Evolutionary conservation across 75 land plant species (phyloP).

Genomic region (Ceratopteris richardii): DNA sequence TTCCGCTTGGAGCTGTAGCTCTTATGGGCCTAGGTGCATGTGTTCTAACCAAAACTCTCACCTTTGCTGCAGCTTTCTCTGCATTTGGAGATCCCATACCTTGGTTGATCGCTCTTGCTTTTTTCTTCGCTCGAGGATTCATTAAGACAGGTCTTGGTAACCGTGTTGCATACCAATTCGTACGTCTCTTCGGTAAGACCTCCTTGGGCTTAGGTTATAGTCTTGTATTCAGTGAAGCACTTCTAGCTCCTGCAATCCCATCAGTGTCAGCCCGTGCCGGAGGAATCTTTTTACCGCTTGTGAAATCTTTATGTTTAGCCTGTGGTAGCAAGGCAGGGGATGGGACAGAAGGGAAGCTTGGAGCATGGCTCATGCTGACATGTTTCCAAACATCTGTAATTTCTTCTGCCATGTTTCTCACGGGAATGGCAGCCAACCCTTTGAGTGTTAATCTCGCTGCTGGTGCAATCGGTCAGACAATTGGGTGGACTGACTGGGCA

Average conservation of each 20-base stretch:
- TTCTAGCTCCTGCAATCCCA: slow-evolving; percentile 95
- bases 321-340: slow-evolving; percentile 90
- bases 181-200: slow-evolving; percentile 72
- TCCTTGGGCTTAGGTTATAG: slow-evolving; percentile 82
- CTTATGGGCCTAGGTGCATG: slow-evolving; percentile 87
- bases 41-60: slow-evolving; percentile 86
- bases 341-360: slow-evolving; percentile 74
- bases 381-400: slow-evolving; percentile 96
- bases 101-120: slow-evolving; percentile 94
- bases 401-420: slow-evolving; percentile 90
- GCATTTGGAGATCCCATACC: slow-evolving; percentile 94
- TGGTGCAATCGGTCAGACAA: slow-evolving; percentile 54
- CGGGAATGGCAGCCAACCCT: slow-evolving; percentile 97
- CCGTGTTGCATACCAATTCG: slow-evolving; percentile 92
- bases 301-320: slow-evolving; percentile 84
- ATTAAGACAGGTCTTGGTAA: slow-evolving; percentile 99
- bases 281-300: slow-evolving; percentile 85
- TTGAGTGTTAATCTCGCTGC: slow-evolving; percentile 65
- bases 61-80: slow-evolving; percentile 93
- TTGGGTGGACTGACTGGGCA: slow-evolving; percentile 96
- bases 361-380: slow-evolving; percentile 94
- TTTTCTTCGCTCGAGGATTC: slow-evolving; percentile 97
- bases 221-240: slow-evolving; percentile 83
- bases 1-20: slow-evolving; percentile 93
- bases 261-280: slow-evolving; percentile 93